Base-by-base conservation (phyloP, 2,329 filamentous ascomycete species). In the Gaeumannomyces tritici region DNA sequence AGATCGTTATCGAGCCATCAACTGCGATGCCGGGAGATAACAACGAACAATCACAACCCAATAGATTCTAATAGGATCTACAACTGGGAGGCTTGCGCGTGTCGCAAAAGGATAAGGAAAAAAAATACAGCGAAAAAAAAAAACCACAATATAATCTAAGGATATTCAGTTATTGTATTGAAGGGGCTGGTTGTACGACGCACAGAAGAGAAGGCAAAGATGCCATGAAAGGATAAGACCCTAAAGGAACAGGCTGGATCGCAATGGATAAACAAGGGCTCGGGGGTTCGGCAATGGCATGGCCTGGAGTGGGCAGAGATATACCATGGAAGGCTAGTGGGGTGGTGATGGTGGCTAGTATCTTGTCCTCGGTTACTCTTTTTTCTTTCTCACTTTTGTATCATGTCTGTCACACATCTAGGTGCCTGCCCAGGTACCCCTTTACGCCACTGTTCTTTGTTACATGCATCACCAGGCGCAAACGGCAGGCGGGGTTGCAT, bases 1-100 rank as follows among this genome's bases (percentile, higher is more conserved):
- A 80, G 66, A 87, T 87, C 68, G 79, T 85, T 29, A 80, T 86
- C 59, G 80, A 86, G 67, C 80, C 81, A n/a, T 80, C 77, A 28
- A 78, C 74, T 55, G 74, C 75, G 6, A 69, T 69, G 60, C 73
- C 75, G 21, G 57, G 66, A 24, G 42, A 51, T 51, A 9, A n/a
- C 11, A 51, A 51, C 42, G 42, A 51, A n/a, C 42, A 51, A 2
- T 5, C 42, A 11, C 21, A 4, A 5, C 18, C 42, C 21, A n/a
- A n/a, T 51, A 15, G 21, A 9, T 51, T 51, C 42, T 21, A 21
- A 21, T 51, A n/a, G 11, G 42, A 51, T 2, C 21, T 1, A 51
- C 18, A n/a, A 8, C 7, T n/a, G 18, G 42, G 21, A 11, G 18
- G n/a, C 8, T 8, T n/a, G 11, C 5, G 42, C 8, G 11, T 2